A percentile compares a stretch with the other conserved stretches of the same genome.
phyloP scores from a whole-genome alignment of 805 yeast species.

The Metschnikowia anglica region DNA sequence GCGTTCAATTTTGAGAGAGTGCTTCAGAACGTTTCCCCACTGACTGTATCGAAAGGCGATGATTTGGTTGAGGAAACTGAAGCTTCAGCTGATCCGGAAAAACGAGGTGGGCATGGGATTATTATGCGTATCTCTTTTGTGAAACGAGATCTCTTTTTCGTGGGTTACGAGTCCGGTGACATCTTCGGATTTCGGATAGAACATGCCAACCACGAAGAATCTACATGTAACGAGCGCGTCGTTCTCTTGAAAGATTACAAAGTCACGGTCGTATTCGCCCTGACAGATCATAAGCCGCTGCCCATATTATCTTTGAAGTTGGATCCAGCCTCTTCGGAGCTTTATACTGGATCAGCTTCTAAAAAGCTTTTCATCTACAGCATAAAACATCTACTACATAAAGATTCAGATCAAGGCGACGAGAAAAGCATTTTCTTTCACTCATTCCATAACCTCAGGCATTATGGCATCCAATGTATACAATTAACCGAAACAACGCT shows the following conservation, averaged over 20 bases:
- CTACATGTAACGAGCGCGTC: conserved; percentile 7
- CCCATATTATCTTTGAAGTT: conserved; percentile 50
- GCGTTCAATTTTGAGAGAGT: conserved; percentile 30
- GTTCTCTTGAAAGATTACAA: conserved; percentile 29
- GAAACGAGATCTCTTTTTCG: conserved; percentile 28
- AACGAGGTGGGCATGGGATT: conserved; percentile 51
- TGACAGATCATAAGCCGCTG: conserved; percentile 48
- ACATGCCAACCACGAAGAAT: conserved; percentile 6
- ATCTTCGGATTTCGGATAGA: conserved; percentile 30
- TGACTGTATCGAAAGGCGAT: conserved; percentile 1
- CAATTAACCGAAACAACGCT: conserved; percentile 22
- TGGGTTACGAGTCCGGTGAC: conserved; percentile 80
- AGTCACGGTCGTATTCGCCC: conserved; percentile 21
- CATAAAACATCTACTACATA: neutral
- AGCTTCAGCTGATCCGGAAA: conserved; percentile 1
- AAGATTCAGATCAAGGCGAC: neutral
- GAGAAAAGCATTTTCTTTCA: neutral
- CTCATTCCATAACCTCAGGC: conserved; percentile 13
- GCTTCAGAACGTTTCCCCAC: conserved; percentile 30
- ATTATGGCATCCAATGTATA: conserved; percentile 24
- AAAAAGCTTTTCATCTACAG: conserved; percentile 38
- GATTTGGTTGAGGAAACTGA: conserved; percentile 13
- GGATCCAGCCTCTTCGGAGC: conserved; percentile 20
- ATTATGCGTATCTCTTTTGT: conserved; percentile 57
- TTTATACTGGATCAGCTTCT: conserved; percentile 51